Evolutionary conservation across 371 early-diverging fungal species (phyloP).

Genomic region (Capillidium rhysosporum): DNA sequence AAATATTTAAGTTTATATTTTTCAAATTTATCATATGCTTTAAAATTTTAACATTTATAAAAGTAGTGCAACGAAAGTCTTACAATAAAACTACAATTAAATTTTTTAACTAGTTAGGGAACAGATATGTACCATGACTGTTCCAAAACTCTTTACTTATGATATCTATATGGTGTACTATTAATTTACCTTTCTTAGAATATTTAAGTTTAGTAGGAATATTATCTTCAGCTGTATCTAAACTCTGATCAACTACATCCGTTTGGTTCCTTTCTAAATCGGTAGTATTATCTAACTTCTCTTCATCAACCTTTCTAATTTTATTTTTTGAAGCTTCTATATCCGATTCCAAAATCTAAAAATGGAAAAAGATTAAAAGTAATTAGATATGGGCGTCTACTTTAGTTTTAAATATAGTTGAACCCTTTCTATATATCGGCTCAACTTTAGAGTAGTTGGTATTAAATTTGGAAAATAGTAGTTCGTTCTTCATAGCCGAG

Average conservation of each 20-base stretch:
- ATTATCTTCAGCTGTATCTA: conserved; percentile 3
- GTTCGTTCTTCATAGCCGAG: conserved; percentile 76
- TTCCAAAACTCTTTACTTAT: conserved; percentile 76
- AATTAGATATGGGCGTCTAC: conserved; percentile 11
- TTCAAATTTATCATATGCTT: too few species aligned
- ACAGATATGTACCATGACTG: neutral
- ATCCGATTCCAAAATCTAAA: neutral
- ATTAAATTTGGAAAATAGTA: conserved; percentile 57
- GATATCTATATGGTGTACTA: conserved; percentile 55
- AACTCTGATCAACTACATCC: neutral
- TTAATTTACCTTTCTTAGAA: conserved; percentile 24
- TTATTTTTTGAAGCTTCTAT: neutral
- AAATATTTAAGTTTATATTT: too few species aligned
- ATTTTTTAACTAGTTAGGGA: too few species aligned
- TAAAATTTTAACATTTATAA: too few species aligned
- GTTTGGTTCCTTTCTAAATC: neutral
- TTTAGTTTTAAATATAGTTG: conserved; percentile 41
- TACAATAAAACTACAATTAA: too few species aligned
- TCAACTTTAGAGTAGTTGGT: conserved; percentile 77
- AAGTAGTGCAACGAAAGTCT: too few species aligned
- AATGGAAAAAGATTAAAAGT: neutral
- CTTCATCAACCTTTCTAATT: neutral
- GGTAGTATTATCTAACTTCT: conserved; percentile 3
- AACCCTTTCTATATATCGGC: conserved; percentile 71
- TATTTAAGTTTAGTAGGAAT: conserved; percentile 8